phyloP scores from a whole-genome alignment of 768 basidiomycete species.

The Russula sp. region DNA sequence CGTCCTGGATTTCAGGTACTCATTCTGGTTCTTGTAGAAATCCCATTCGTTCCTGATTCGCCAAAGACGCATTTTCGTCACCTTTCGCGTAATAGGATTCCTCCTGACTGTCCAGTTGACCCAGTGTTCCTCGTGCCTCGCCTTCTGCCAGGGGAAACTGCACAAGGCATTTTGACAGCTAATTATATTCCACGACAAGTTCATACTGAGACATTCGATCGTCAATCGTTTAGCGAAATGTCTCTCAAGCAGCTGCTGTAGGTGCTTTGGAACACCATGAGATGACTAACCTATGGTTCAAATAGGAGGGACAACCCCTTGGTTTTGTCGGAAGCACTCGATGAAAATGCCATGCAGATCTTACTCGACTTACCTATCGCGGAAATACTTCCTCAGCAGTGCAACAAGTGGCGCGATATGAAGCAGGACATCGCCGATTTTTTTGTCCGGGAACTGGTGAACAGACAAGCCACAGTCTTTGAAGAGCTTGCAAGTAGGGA shows the following conservation, averaged over 20 bases:
- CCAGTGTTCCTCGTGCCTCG: neutral
- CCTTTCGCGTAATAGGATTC: neutral
- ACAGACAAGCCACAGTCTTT: neutral
- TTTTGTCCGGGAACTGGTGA: neutral
- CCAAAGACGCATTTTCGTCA: neutral
- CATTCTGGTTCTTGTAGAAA: neutral
- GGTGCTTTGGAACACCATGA: neutral
- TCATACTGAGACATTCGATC: neutral
- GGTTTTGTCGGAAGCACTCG: neutral
- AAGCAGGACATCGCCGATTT: neutral
- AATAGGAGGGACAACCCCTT: neutral
- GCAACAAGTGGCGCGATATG: neutral
- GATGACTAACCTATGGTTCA: neutral
- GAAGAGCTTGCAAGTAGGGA: neutral
- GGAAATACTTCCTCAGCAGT: neutral
- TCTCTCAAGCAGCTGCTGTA: neutral
- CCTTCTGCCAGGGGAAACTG: constrained; percentile 17
- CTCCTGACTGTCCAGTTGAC: neutral
- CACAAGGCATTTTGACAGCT: constrained; percentile 15
- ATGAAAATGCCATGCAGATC: neutral
- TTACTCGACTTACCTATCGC: neutral
- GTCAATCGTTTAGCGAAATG: accelerated
- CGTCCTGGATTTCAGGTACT: constrained; percentile 42
- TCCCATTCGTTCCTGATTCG: neutral
- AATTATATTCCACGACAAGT: neutral